Evolutionary conservation across 2,329 filamentous ascomycete species (phyloP).

Genomic region (Eurotiales sp.): DNA sequence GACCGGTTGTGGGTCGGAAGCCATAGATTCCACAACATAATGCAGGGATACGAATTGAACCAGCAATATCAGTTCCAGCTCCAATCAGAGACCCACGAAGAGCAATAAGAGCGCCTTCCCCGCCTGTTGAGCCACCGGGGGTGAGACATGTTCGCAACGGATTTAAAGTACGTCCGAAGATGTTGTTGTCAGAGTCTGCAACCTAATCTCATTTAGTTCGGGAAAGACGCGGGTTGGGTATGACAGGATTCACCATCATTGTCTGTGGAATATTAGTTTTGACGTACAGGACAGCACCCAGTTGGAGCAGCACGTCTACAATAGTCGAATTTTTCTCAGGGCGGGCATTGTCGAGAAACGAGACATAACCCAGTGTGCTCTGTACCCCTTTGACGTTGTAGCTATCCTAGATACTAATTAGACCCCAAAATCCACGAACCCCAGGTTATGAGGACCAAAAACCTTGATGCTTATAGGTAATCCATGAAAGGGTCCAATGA

Average conservation of each 20-base stretch:
- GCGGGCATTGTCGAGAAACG: background rate
- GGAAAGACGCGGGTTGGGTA: no score
- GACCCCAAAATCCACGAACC: no score
- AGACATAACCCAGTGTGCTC: constrained; percentile 47
- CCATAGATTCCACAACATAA: constrained; percentile 23
- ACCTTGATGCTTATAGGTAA: constrained; percentile 51
- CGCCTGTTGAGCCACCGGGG: constrained; percentile 37
- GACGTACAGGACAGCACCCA: constrained; percentile 54
- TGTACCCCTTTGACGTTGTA: constrained; percentile 56
- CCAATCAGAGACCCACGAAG: constrained; percentile 60
- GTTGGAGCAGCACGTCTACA: constrained; percentile 38
- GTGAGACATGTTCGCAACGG: constrained; percentile 32
- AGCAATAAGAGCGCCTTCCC: constrained; percentile 59
- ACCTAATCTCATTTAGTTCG: constrained; percentile 24
- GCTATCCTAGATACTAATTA: constrained; percentile 51
- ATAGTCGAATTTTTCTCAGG: constrained; percentile 16
- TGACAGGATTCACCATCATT: constrained; percentile 42
- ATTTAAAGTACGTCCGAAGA: constrained; percentile 42
- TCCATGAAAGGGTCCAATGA: constrained; percentile 49
- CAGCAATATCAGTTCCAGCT: constrained; percentile 61
- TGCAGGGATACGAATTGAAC: constrained; percentile 23
- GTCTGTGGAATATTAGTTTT: constrained; percentile 55
- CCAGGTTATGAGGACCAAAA: no score
- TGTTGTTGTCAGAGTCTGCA: constrained; percentile 29
- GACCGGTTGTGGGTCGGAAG: constrained; percentile 20